Percentiles rank a stretch among this genome's conserved stretches.
These are phyloP conservation scores for Penicillium desertorum DNA, from an alignment of 495 filamentous ascomycete genomes.

Conservation along the genomic window DNA sequence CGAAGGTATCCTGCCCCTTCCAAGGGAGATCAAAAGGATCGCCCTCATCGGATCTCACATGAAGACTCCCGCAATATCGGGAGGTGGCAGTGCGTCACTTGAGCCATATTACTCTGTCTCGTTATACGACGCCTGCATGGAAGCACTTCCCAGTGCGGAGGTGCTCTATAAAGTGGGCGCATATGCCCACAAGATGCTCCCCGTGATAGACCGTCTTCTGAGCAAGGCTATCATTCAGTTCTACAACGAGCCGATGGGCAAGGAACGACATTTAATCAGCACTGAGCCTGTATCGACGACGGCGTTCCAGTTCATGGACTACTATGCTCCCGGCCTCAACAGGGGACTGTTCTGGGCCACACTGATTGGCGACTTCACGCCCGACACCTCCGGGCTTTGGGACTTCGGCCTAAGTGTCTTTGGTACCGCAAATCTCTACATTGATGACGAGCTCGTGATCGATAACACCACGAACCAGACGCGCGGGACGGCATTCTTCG, in stretches of 20 bases:
- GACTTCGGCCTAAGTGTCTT: constrained; percentile 70
- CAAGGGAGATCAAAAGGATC: constrained; percentile 54
- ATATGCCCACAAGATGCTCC: constrained; percentile 57
- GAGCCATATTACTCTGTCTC: constrained; percentile 72
- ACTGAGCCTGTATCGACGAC: constrained; percentile 49
- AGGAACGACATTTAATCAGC: constrained; percentile 49
- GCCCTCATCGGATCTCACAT: constrained; percentile 78
- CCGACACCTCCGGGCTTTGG: constrained; percentile 60
- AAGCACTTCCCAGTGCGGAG: constrained; percentile 51
- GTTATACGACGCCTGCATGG: constrained; percentile 61
- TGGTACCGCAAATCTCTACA: constrained; percentile 65
- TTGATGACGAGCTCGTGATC: constrained; percentile 65
- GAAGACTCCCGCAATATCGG: constrained; percentile 66
- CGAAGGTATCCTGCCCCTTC: constrained; percentile 60
- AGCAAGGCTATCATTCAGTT: constrained; percentile 52
- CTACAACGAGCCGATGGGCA: constrained; percentile 52
- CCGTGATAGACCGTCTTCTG: constrained; percentile 48
- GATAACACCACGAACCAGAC: constrained; percentile 59
- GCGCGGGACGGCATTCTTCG: constrained; percentile 57
- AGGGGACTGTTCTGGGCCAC: constrained; percentile 50
- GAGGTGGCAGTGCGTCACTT: constrained; percentile 75
- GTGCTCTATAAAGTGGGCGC: constrained; percentile 56
- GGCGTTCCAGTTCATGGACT: constrained; percentile 58
- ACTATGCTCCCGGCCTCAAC: constrained; percentile 50
- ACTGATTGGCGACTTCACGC: constrained; percentile 51